phyloP scores from a whole-genome alignment of 208 protist species.

The Sergeia podlipaevii region DNA sequence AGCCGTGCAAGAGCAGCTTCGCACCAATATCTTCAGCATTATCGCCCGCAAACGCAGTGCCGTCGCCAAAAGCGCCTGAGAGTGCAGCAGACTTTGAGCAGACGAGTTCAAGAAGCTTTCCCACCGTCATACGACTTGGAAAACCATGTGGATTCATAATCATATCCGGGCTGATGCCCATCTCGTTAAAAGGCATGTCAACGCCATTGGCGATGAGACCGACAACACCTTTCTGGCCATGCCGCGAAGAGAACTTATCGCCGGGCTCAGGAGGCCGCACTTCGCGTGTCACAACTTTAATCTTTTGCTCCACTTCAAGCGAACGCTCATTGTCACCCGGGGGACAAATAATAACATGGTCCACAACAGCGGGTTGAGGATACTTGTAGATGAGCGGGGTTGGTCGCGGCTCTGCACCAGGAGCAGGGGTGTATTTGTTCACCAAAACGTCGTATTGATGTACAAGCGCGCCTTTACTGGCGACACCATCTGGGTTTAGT shows the following conservation, averaged over 20 bases:
- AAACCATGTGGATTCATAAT: constrained; percentile 99
- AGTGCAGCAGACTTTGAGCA: constrained; percentile 96
- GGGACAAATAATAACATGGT: constrained; percentile 93
- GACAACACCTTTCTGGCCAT: constrained; percentile 99
- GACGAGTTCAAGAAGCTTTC: constrained; percentile 99
- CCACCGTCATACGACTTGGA: constrained; percentile 99
- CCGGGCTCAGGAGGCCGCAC: constrained; percentile 95
- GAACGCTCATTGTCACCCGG: constrained; percentile 75
- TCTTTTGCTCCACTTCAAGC: constrained; percentile 89
- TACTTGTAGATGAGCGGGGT: constrained; percentile 92
- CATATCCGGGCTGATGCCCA: constrained; percentile 98
- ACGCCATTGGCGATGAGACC: constrained; percentile 98
- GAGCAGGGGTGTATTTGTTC: constrained; percentile 91
- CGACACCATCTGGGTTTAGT: constrained; percentile 96
- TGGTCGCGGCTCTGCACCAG: constrained; percentile 43
- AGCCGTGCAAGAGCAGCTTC: constrained; percentile 90
- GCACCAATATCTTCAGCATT: constrained; percentile 91
- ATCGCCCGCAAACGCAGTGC: constrained; percentile 97
- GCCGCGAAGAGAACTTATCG: constrained; percentile 99
- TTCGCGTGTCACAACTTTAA: constrained; percentile 95
- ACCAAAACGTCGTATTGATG: constrained; percentile 91
- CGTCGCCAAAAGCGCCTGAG: constrained; percentile 93
- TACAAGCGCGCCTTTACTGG: constrained; percentile 85
- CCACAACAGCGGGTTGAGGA: constrained; percentile 87
- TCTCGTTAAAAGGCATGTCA: constrained; percentile 99